Conservation (phyloP, 129 eudicot genomes). For the Rutidosis leptorrhynchoides region DNA sequence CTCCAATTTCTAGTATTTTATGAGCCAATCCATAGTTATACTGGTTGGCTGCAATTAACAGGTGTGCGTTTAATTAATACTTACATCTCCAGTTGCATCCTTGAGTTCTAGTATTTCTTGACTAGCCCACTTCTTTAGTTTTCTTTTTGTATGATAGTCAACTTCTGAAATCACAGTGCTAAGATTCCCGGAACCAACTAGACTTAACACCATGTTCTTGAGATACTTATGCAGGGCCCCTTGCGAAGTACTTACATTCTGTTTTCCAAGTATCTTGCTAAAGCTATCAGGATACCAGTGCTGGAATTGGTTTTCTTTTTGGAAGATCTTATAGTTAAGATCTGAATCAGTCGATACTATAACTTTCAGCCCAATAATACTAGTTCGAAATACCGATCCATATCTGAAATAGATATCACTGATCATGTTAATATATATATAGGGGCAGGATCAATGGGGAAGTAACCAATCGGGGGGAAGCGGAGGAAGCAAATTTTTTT, state of each 20-base stretch:
- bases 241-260: conserved; percentile 65
- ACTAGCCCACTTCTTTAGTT: conserved; percentile 47
- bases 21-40: conserved; percentile 52
- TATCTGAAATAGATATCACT: conserved; percentile 64
- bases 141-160: conserved; percentile 43
- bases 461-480: too few species aligned
- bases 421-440: too few species aligned
- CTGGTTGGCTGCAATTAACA: conserved; percentile 65
- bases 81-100: conserved; percentile 60
- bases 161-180: conserved; percentile 68
- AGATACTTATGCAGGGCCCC: conserved; percentile 82
- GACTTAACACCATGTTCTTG: conserved; percentile 70
- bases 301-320: conserved; percentile 61
- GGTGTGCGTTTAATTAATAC: conserved; percentile 1
- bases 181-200: conserved; percentile 70
- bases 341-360: conserved; percentile 68
- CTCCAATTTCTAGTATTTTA: too few species aligned
- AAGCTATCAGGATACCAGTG: conserved; percentile 82
- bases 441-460: too few species aligned
- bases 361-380: conserved; percentile 63
- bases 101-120: conserved; percentile 50
- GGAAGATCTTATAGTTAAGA: too few species aligned
- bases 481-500: too few species aligned
- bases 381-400: conserved; percentile 72
- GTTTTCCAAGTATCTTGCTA: conserved; percentile 62